Evolutionary conservation across 2,329 filamentous ascomycete genomes (phyloP).

Genomic region (Talaromyces islandicus): DNA sequence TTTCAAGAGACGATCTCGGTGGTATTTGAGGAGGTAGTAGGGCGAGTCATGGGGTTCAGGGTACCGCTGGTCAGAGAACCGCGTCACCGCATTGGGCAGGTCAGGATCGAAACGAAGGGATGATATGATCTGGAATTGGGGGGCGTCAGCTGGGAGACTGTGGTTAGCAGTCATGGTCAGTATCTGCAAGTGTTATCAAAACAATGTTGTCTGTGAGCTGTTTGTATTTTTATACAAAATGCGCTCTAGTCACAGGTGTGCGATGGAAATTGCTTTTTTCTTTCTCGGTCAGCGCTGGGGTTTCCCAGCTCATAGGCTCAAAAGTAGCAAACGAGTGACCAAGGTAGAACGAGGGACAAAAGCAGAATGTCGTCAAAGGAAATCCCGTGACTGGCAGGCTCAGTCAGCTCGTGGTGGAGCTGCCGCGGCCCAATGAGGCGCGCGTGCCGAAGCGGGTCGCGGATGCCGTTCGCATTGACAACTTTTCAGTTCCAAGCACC

Average conservation of each 20-base stretch:
- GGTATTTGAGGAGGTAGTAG: conserved; percentile 74
- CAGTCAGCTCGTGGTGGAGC: neutral
- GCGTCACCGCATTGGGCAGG: conserved; percentile 37
- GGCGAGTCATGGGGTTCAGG: conserved; percentile 46
- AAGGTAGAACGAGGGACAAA: too few species aligned
- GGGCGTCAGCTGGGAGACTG: neutral
- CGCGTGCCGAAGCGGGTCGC: neutral
- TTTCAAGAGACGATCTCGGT: conserved; percentile 70
- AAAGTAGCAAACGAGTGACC: too few species aligned
- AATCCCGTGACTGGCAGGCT: neutral
- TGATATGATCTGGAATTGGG: conserved; percentile 59
- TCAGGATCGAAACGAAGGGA: conserved; percentile 65
- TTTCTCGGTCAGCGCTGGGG: neutral
- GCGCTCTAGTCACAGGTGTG: neutral
- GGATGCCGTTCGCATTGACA: neutral
- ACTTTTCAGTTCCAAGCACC: neutral
- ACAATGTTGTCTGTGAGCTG: neutral
- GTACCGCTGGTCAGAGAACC: conserved; percentile 25
- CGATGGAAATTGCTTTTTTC: neutral
- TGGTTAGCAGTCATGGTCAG: neutral
- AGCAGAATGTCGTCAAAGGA: neutral
- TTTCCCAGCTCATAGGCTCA: neutral
- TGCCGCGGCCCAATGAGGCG: neutral
- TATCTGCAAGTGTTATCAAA: neutral
- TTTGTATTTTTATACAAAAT: neutral